phyloP scores from a whole-genome alignment of 2,329 filamentous ascomycete species.

The Alternaria angustiovoidea region DNA sequence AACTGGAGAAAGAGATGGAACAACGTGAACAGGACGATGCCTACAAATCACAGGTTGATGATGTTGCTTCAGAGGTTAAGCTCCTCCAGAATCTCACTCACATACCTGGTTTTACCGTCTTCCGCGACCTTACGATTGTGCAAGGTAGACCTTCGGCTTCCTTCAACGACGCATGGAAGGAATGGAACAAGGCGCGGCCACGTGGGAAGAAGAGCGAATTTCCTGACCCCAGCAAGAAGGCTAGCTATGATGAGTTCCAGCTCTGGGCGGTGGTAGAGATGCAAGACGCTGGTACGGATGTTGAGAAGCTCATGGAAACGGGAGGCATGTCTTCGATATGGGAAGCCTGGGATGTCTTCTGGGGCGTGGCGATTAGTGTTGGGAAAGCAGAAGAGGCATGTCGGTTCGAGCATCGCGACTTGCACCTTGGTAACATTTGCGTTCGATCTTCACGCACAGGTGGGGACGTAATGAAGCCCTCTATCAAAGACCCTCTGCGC shows the following conservation, averaged over 20 bases:
- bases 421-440: constrained; percentile 73
- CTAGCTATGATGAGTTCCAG: constrained; percentile 63
- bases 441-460: constrained; percentile 48
- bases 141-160: constrained; percentile 62
- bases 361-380: constrained; percentile 69
- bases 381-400: constrained; percentile 68
- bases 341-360: constrained; percentile 70
- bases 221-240: constrained; percentile 63
- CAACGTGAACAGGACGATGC: constrained; percentile 49
- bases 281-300: constrained; percentile 69
- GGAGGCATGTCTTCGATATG: constrained; percentile 51
- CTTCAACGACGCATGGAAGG: constrained; percentile 58
- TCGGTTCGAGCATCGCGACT: constrained; percentile 71
- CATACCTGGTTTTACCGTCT: constrained; percentile 70
- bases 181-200: constrained; percentile 55
- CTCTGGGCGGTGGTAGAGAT: constrained; percentile 72
- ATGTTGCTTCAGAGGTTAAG: constrained; percentile 58
- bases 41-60: constrained; percentile 55
- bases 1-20: constrained; percentile 32
- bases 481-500: constrained; percentile 47
- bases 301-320: constrained; percentile 52
- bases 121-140: constrained; percentile 66
- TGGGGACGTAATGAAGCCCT: constrained; percentile 36
- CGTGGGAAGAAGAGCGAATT: constrained; percentile 60
- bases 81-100: constrained; percentile 66